Evolutionary conservation across 345 rosid species (phyloP).

Genomic region (Euphorbia pulcherrima): DNA sequence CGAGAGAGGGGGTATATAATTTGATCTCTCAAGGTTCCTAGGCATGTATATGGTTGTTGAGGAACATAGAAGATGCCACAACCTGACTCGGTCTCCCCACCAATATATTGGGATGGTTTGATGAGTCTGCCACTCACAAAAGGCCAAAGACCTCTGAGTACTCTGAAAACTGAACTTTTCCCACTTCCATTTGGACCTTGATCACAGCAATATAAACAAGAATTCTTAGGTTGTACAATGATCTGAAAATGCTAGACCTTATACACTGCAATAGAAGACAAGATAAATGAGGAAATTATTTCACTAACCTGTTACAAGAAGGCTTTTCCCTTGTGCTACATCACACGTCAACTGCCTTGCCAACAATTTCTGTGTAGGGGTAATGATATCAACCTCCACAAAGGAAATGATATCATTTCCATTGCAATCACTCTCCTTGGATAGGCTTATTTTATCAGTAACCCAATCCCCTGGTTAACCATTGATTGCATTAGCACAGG

Average conservation of each 20-base stretch:
- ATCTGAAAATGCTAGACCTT: not conserved
- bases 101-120: constrained; percentile 57
- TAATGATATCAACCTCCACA: constrained; percentile 69
- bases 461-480: constrained; percentile 33
- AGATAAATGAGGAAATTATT: constrained; percentile 9
- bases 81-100: constrained; percentile 52
- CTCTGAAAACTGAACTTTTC: constrained; percentile 93
- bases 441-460: constrained; percentile 27
- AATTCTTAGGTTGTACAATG: constrained; percentile 21
- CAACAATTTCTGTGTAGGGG: constrained; percentile 85
- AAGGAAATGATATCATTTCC: constrained; percentile 63
- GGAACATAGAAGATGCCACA: constrained; percentile 87
- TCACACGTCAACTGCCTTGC: constrained; percentile 83
- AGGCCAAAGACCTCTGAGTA: constrained; percentile 96
- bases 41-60: constrained; percentile 89
- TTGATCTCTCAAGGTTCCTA: constrained; percentile 98
- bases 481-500: constrained; percentile 18
- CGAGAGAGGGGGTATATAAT: constrained; percentile 90
- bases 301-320: constrained; percentile 89
- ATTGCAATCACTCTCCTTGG: constrained; percentile 31
- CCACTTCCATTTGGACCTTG: constrained; percentile 98
- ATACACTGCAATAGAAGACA: not conserved
- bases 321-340: constrained; percentile 66
- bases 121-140: constrained; percentile 67
- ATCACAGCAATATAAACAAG: constrained; percentile 22